Evolutionary conservation across 176 grass and related monocot species (phyloP).

Genomic region (Avena eriantha): DNA sequence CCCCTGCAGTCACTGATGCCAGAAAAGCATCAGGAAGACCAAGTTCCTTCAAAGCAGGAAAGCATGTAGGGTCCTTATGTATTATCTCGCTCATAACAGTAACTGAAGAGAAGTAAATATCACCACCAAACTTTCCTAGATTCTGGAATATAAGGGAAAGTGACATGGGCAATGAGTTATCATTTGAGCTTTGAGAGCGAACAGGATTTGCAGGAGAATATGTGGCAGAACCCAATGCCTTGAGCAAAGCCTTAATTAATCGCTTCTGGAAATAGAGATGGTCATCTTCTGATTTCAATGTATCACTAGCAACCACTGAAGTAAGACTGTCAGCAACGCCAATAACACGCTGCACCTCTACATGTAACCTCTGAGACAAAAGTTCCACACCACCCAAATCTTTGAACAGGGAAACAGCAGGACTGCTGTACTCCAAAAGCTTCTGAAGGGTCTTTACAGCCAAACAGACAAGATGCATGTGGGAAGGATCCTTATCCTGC

Average conservation of each 20-base stretch:
- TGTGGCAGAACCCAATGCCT: constrained; percentile 90
- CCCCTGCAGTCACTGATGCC: constrained; percentile 73
- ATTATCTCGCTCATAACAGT: constrained; percentile 99
- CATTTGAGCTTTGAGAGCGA: constrained; percentile 68
- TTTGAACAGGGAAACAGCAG: constrained; percentile 93
- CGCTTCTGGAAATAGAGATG: constrained; percentile 83
- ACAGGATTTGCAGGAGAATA: constrained; percentile 91
- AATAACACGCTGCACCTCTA: constrained; percentile 89
- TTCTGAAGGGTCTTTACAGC: constrained; percentile 96
- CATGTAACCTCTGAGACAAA: constrained; percentile 81
- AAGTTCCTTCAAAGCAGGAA: constrained; percentile 82
- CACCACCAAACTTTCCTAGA: constrained; percentile 85
- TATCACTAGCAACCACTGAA: constrained; percentile 63
- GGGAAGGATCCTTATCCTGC: constrained; percentile 81
- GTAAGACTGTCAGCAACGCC: constrained; percentile 56
- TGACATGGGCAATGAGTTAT: constrained; percentile 84
- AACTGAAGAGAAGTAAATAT: constrained; percentile 98
- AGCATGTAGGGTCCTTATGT: constrained; percentile 97
- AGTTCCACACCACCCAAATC: constrained; percentile 91
- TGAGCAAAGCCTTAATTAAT: constrained; percentile 93
- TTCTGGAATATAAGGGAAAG: constrained; percentile 95
- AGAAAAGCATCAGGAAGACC: constrained; percentile 93
- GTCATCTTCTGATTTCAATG: constrained; percentile 76
- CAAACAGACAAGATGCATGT: constrained; percentile 89
- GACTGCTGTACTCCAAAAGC: constrained; percentile 94